phyloP scores from a whole-genome alignment of 164 flowering plant genomes.

The Protea cynaroides region DNA sequence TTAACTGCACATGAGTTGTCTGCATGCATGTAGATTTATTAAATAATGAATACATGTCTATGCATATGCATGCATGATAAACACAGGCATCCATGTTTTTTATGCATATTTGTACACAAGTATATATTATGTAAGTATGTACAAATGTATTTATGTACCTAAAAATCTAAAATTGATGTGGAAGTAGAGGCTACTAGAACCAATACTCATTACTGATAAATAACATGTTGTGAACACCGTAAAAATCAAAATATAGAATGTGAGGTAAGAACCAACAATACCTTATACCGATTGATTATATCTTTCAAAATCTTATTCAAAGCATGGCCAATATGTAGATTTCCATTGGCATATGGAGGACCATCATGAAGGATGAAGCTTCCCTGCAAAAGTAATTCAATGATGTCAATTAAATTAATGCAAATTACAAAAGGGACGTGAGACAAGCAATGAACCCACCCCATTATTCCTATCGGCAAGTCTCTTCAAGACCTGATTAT shows the following conservation, averaged over 20 bases:
- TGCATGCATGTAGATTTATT: too few species aligned
- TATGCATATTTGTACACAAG: background rate
- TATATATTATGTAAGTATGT: background rate
- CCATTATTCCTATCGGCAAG: conserved; percentile 66
- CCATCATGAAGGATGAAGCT: conserved; percentile 94
- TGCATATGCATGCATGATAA: too few species aligned
- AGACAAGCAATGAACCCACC: conserved; percentile 38
- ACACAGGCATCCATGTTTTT: too few species aligned
- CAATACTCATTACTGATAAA: background rate
- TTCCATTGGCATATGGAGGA: conserved; percentile 99
- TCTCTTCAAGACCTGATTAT: conserved; percentile 71
- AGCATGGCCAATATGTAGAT: conserved; percentile 97
- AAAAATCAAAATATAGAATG: background rate
- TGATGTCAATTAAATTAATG: conserved; percentile 14
- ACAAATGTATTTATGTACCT: too few species aligned
- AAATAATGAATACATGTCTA: too few species aligned
- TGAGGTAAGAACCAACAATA: conserved; percentile 15
- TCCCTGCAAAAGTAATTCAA: conserved; percentile 38
- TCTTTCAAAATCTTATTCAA: conserved; percentile 96
- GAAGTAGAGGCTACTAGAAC: conserved; percentile 2
- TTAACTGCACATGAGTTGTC: too few species aligned
- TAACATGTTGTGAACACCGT: background rate
- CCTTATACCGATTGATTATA: conserved; percentile 95
- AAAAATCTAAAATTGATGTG: too few species aligned
- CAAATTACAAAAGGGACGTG: conserved; percentile 1